Evolutionary conservation across 202 grass and related monocot species (phyloP).

Genomic region (Brachypodium distachyon): DNA sequence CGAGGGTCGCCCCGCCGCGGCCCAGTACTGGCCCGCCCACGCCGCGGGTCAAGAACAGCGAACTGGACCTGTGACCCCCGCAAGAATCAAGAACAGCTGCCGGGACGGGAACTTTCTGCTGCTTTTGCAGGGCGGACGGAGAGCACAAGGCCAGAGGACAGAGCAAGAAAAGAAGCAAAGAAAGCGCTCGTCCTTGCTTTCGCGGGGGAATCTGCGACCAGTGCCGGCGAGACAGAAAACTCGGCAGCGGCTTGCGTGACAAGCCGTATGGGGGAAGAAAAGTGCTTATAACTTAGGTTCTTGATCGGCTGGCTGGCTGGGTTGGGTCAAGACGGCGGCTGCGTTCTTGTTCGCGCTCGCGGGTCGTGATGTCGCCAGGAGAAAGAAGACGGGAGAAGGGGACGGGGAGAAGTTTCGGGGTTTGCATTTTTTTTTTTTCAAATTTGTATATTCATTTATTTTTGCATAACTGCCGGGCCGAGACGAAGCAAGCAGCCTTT

Average conservation of each 20-base stretch:
- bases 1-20: background rate
- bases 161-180: background rate
- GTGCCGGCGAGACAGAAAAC: background rate
- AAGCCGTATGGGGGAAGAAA: background rate
- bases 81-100: background rate
- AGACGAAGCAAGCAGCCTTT: background rate
- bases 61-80: background rate
- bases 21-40: background rate
- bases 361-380: background rate
- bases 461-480: background rate
- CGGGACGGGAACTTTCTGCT: background rate
- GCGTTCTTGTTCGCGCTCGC: background rate
- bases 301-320: background rate
- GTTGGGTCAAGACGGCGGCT: conserved; percentile 31
- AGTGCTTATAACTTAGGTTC: conserved; percentile 1
- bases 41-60: background rate
- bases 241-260: conserved; percentile 3
- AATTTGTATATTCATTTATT: background rate
- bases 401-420: background rate
- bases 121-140: conserved; percentile 28
- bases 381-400: background rate
- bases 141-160: background rate
- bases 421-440: background rate
- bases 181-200: background rate
- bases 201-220: conserved; percentile 24